phyloP scores from a whole-genome alignment of 2,329 filamentous ascomycete genomes.

The Fusarium metavorans region DNA sequence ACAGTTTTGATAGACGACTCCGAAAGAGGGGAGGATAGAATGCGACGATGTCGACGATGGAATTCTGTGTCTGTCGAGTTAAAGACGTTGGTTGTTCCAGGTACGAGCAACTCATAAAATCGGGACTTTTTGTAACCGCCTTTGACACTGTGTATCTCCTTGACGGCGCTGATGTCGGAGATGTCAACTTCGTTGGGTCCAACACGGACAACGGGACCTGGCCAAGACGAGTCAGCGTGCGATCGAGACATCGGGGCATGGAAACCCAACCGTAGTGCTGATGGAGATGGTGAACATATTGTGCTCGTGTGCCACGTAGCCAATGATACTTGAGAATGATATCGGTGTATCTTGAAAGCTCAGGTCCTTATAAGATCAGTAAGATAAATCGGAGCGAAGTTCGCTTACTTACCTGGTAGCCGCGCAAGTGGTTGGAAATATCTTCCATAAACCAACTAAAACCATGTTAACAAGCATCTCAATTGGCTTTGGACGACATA shows the following conservation, averaged over 20 bases:
- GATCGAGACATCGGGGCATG: not conserved
- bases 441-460: not conserved
- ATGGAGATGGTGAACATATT: not conserved
- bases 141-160: conserved; percentile 12
- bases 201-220: conserved; percentile 8
- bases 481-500: not conserved
- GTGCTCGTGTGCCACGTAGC: not conserved
- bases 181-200: conserved; percentile 1
- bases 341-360: not conserved
- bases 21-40: not conserved
- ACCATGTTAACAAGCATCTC: not conserved
- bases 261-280: not conserved
- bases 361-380: not conserved
- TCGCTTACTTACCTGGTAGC: not conserved
- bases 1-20: not conserved
- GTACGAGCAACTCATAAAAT: not conserved
- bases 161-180: conserved; percentile 1
- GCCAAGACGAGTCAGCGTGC: not conserved
- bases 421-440: not conserved
- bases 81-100: not conserved
- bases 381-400: too few species aligned
- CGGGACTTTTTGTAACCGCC: conserved; percentile 6
- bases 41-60: not conserved
- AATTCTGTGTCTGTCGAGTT: not conserved
- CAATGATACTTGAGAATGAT: not conserved